Evolutionary conservation across 768 basidiomycete species (phyloP).

Genomic region (Phanerodontia chrysosporium): DNA sequence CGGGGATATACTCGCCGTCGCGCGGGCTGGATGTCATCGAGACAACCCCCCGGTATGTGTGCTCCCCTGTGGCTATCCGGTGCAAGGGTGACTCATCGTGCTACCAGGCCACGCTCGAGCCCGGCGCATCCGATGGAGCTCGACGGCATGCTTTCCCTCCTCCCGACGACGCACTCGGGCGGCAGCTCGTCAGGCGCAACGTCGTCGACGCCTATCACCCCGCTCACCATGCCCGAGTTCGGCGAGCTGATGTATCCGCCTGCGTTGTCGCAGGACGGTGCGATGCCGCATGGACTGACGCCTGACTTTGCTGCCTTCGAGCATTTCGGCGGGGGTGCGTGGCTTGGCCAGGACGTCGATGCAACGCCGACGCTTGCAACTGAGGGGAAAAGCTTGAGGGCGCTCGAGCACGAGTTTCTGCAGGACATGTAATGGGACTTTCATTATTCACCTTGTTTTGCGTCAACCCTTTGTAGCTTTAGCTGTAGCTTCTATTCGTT

Average conservation of each 20-base stretch:
- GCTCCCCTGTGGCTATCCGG: background rate
- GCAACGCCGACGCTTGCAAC: background rate
- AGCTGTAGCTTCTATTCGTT: too few relatives aligned
- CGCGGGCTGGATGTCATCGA: constrained; percentile 4
- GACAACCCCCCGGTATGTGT: background rate
- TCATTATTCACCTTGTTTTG: too few relatives aligned
- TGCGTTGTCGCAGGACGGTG: too few relatives aligned
- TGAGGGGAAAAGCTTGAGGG: too few relatives aligned
- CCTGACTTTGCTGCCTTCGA: background rate
- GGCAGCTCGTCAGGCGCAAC: constrained; percentile 6
- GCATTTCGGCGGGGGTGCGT: background rate
- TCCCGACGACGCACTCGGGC: constrained; percentile 5
- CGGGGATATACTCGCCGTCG: background rate
- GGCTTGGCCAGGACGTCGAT: background rate
- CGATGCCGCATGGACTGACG: background rate
- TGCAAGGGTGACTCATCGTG: background rate
- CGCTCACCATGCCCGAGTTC: constrained; percentile 5
- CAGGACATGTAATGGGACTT: too few relatives aligned
- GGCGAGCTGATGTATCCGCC: constrained; percentile 7
- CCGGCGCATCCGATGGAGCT: background rate
- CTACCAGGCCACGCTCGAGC: constrained; percentile 1
- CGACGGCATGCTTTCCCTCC: constrained; percentile 11
- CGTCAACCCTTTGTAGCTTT: too few relatives aligned
- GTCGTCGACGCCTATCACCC: constrained; percentile 14
- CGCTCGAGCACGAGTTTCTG: too few relatives aligned